Evolutionary conservation across 768 basidiomycete genomes (phyloP).

Genomic region (Rhizopogon vinicolor): DNA sequence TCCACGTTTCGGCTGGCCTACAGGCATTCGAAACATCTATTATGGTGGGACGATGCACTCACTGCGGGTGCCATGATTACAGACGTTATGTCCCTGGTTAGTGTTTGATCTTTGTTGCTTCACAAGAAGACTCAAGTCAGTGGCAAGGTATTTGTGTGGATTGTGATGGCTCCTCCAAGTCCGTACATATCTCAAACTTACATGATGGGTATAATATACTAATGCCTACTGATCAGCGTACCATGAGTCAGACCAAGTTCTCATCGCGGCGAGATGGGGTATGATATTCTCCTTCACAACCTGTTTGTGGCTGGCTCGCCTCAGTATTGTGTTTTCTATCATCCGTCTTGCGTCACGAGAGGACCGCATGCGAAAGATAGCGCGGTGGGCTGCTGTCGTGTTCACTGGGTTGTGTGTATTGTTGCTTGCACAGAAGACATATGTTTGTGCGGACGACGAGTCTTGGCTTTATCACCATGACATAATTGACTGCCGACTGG

Average conservation of each 20-base stretch:
- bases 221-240: background rate
- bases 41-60: slow-evolving; percentile 6
- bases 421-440: slow-evolving; percentile 3
- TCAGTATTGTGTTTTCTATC: slow-evolving; percentile 13
- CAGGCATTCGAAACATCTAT: background rate
- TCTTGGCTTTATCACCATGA: slow-evolving; percentile 5
- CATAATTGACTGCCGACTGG: background rate
- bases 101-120: background rate
- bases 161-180: background rate
- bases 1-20: slow-evolving; percentile 3
- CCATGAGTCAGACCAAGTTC: background rate
- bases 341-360: slow-evolving; percentile 3
- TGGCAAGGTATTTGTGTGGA: background rate
- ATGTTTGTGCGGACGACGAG: slow-evolving; percentile 6
- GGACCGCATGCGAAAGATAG: slow-evolving; percentile 1
- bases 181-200: background rate
- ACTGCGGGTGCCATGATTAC: background rate
- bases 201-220: background rate
- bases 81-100: background rate
- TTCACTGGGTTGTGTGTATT: slow-evolving; percentile 10
- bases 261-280: background rate
- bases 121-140: background rate
- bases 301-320: slow-evolving; percentile 7
- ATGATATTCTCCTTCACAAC: background rate
- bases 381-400: background rate